These are phyloP conservation scores for Poteriospumella lacustris DNA, from an alignment of 108 stramenopile species.

Conservation along the genomic window DNA sequence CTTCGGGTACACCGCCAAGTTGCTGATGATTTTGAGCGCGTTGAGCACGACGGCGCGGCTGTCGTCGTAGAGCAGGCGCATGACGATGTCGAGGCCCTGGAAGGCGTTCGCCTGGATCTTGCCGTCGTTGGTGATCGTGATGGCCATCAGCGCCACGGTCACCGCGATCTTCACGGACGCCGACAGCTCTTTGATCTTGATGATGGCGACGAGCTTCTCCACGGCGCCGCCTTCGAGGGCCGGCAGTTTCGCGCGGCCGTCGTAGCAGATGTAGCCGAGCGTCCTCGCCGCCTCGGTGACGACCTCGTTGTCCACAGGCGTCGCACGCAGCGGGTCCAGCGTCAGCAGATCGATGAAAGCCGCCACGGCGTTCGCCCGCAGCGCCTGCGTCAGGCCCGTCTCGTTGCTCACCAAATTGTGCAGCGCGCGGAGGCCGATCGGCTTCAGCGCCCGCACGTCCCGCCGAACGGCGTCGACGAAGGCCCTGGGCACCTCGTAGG, in stretches of 20 bases:
- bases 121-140: conserved; percentile 42
- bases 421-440: conserved; percentile 27
- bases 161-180: conserved; percentile 20
- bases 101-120: conserved; percentile 32
- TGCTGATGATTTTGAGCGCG: conserved; percentile 44
- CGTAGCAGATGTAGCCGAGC: conserved; percentile 41
- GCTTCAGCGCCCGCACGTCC: conserved; percentile 32
- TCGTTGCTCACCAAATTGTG: conserved; percentile 25
- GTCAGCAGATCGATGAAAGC: conserved; percentile 26
- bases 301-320: conserved; percentile 18
- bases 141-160: conserved; percentile 42
- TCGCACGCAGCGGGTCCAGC: neutral
- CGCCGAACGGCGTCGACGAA: conserved; percentile 27
- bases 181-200: neutral
- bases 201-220: conserved; percentile 23
- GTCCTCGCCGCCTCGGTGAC: conserved; percentile 33
- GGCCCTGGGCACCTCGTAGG: conserved; percentile 14
- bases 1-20: conserved; percentile 42
- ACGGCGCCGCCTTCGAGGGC: conserved; percentile 37
- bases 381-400: conserved; percentile 31
- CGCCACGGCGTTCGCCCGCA: conserved; percentile 25
- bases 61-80: conserved; percentile 29
- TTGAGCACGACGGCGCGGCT: conserved; percentile 38
- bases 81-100: conserved; percentile 26
- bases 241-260: conserved; percentile 33